Base-by-base conservation (phyloP, 1,139 yeast species). In the Diutina mesorugosa region DNA sequence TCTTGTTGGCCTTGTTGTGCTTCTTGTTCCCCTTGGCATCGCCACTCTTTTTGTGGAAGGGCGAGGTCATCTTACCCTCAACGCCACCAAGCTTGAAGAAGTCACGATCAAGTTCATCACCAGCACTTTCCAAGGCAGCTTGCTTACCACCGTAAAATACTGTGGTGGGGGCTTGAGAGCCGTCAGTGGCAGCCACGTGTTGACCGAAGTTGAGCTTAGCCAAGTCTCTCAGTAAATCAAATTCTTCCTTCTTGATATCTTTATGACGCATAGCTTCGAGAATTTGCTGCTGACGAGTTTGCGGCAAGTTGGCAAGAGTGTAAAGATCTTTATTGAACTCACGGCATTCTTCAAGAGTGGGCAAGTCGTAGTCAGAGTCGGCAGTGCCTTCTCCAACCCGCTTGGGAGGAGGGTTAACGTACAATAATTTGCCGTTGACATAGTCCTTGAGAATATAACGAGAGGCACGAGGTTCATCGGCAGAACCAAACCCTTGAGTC, bases 401-500 rank as follows among this genome's bases (percentile, higher is more conserved):
- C 51, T 74, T 77, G 56, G 97, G 97, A 51, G 99, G 99, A 10
- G 98, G 97, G 61, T 84, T 85, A 50, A 90, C 86, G 66, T 81
- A 91, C 56, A 90, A 75, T 58, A 95, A 76, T 69, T 90, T 91
- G 61, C 98, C 99, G 67, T 82, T 89, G 50, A 95, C 97, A 65
- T 90, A 93, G 71, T 95, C 99, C 72, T 95, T 95, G 66, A 95
- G 77, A 58, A 95, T 83, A 62, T 89, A 88, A 69, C 99, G 80
- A 38, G 97, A 85, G 18, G 99, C 97, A 69, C 99, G 80, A 54
- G 96, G 85, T 69, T 91, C 96, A 76, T 95, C 99, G 5, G 99
- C 98, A 62, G 91, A 84, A 66, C 98, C 98, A 67, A 87, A 90
- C 65, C 96, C 96, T 69, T 93, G 97, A 0, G 97, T 88, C 96